Evolutionary conservation across 2,329 filamentous ascomycete genomes (phyloP).

Genomic region (Gremmenia infestans): DNA sequence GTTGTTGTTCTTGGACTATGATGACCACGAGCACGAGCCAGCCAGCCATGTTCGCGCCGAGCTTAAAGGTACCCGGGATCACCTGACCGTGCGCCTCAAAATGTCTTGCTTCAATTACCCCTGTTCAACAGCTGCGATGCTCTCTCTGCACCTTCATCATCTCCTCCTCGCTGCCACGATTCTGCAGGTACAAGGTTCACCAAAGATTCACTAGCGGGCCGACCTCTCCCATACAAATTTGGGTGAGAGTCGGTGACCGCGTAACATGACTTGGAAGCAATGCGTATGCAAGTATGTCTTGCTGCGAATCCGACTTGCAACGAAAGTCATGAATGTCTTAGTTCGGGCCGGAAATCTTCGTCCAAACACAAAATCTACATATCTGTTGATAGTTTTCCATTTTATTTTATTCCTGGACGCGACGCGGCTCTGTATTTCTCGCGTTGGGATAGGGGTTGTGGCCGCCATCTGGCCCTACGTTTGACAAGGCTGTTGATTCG

Average conservation of each 20-base stretch:
- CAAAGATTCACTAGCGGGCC: constrained; percentile 22
- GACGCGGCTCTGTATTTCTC: too few species aligned
- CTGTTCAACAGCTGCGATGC: background rate
- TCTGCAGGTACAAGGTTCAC: constrained; percentile 13
- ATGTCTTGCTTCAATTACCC: background rate
- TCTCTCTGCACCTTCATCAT: background rate
- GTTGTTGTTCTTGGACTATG: too few species aligned
- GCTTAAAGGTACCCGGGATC: background rate
- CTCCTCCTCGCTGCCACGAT: constrained; percentile 1
- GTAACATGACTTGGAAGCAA: constrained; percentile 26
- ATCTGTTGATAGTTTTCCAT: too few species aligned
- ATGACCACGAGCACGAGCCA: background rate
- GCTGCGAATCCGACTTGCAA: constrained; percentile 16
- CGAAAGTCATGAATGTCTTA: constrained; percentile 4
- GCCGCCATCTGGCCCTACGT: too few species aligned
- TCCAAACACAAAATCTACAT: background rate
- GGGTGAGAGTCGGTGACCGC: constrained; percentile 23
- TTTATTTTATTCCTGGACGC: too few species aligned
- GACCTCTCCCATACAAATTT: constrained; percentile 25
- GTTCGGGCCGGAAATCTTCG: background rate
- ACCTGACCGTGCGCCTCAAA: background rate
- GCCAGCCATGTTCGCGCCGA: background rate
- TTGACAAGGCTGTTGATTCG: too few species aligned
- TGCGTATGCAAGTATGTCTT: constrained; percentile 29
- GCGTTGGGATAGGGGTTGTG: too few species aligned